Evolutionary conservation across 2,329 filamentous ascomycete species (phyloP), one percentile per base, ranked within the genome.

Genomic region (Cytospora mali): DNA sequence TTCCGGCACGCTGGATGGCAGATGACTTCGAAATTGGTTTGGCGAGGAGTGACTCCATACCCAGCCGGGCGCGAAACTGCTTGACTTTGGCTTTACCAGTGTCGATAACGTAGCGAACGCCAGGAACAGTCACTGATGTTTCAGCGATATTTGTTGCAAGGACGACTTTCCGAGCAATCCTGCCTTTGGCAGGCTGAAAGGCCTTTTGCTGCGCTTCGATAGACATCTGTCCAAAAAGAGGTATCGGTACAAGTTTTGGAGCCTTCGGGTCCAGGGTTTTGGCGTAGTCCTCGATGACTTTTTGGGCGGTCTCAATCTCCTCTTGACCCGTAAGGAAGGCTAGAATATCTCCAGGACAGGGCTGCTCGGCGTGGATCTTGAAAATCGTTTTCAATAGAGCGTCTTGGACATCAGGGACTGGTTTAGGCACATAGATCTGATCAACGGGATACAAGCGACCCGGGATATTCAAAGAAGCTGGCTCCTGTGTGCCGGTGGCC

Each of bases 141-240:
- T 99, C 95, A n/a, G 95, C 95, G 70, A 99, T 98, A 71, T 99
- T 99, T 16, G 95, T 99, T 0, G 93, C 89, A 0, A 99, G 80
- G 0, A 99, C 93, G 14, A 98, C 84, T 72, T 98, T 98, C 50
- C 95, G 85, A 0, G 92, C 96, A 61, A 82, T 84, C n/a, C 82
- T 81, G 2, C 87, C 84, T 61, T 86, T 86, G 25, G 90, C 84
- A 1, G 91, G 90, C 60, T 88, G 81, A 73, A 99, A 98, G 11
- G 96, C 93, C 25, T 87, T 85, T 68, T 96, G 91, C 70, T 99
- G 95, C 0, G 90, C 90, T 58, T 89, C 85, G 68, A 95, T 92
- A 1, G 94, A 91, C 6, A 99, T 83, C 39, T 96, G 93, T 1
- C 95, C 95, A 71, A 96, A 98, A 0, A 99, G 81, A 0, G 94